Percentiles rank a stretch among this genome's conserved stretches.
phyloP scores from a whole-genome alignment of 2,329 filamentous ascomycete genomes.

The Nigrospora sphaerica region DNA sequence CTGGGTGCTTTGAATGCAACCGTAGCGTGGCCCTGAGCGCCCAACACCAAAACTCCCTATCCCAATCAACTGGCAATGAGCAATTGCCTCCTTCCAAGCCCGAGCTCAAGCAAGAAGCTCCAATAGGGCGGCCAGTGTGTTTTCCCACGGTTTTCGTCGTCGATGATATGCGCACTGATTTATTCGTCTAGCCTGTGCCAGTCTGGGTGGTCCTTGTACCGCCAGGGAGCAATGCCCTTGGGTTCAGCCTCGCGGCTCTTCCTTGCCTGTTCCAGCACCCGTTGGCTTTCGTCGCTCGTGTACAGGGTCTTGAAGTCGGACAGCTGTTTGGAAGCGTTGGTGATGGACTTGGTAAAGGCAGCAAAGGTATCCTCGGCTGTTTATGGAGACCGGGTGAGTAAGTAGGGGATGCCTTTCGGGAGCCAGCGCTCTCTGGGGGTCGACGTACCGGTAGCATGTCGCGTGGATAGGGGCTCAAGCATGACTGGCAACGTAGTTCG shows the following conservation, averaged over 20 bases:
- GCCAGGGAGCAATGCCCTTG: conserved; percentile 52
- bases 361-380: conserved; percentile 43
- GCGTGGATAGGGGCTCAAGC: conserved; percentile 42
- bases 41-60: not conserved
- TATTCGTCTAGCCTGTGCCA: conserved; percentile 35
- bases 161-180: not conserved
- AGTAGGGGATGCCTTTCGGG: not conserved
- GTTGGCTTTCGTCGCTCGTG: conserved; percentile 36
- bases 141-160: too few species aligned
- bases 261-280: conserved; percentile 43
- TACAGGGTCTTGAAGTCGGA: conserved; percentile 41
- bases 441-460: conserved; percentile 43
- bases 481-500: conserved; percentile 43
- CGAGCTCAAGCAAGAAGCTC: not conserved
- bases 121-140: too few species aligned
- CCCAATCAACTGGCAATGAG: not conserved
- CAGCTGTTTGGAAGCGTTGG: conserved; percentile 41
- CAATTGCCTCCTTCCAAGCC: not conserved
- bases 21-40: not conserved
- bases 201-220: conserved; percentile 49
- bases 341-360: conserved; percentile 40
- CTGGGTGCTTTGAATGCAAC: not conserved
- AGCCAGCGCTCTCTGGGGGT: not conserved
- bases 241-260: conserved; percentile 48
- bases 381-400: conserved; percentile 8